Percentiles rank a stretch among this genome's conserved stretches.
Conservation (phyloP, 2,329 filamentous ascomycete genomes). For the Bipolaris sorokiniana region DNA sequence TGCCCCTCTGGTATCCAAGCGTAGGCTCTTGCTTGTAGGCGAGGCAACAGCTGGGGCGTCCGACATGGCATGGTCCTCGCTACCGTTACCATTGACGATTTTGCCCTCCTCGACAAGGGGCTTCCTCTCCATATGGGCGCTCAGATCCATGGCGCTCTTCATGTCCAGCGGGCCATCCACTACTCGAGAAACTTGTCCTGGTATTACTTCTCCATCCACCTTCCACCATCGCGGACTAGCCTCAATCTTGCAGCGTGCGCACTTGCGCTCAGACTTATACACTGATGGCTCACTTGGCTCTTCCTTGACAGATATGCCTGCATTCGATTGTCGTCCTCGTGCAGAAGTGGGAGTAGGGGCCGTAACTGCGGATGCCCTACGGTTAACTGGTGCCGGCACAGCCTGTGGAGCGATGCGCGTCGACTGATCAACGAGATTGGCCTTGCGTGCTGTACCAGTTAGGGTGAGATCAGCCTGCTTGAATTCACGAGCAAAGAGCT, state of each 20-base stretch:
- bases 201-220: conserved; percentile 27
- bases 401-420: conserved; percentile 57
- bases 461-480: conserved; percentile 92
- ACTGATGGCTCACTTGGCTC: conserved; percentile 44
- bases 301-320: conserved; percentile 44
- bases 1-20: conserved; percentile 33
- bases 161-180: conserved; percentile 30
- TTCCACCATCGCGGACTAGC: conserved; percentile 69
- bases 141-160: conserved; percentile 30
- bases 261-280: conserved; percentile 47
- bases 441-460: conserved; percentile 92
- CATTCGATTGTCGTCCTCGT: conserved; percentile 44
- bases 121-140: conserved; percentile 25
- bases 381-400: conserved; percentile 35
- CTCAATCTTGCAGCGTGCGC: conserved; percentile 62
- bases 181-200: conserved; percentile 16
- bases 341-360: conserved; percentile 43
- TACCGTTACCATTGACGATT: conserved; percentile 29
- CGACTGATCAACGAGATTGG: conserved; percentile 73
- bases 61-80: conserved; percentile 36
- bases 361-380: conserved; percentile 51
- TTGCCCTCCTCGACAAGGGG: conserved; percentile 25
- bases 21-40: conserved; percentile 24
- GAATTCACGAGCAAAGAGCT: conserved; percentile 85
- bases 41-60: conserved; percentile 37